Conservation (phyloP, 345 rosid species). For the Arabis alpina region DNA sequence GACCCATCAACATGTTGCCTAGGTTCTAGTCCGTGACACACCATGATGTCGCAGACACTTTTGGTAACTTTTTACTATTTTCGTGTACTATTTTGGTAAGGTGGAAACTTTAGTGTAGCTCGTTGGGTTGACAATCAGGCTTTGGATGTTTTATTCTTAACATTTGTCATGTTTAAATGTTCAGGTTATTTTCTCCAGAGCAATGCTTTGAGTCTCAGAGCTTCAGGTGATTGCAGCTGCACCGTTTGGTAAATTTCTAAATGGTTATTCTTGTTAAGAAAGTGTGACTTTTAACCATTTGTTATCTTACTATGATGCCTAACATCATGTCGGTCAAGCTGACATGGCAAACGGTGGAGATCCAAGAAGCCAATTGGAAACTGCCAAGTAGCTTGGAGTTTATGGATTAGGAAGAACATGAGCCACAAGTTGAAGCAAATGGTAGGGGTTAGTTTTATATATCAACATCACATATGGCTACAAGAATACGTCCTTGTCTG, state of each 20-base stretch:
- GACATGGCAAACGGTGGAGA: constrained; percentile 27
- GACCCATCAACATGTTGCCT: constrained; percentile 33
- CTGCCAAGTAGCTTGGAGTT: constrained; percentile 17
- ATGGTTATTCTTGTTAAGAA: not conserved
- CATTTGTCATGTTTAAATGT: not conserved
- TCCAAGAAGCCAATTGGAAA: constrained; percentile 22
- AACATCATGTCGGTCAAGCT: constrained; percentile 28
- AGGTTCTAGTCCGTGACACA: constrained; percentile 13
- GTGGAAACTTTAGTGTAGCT: constrained; percentile 18
- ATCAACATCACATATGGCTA: constrained; percentile 25
- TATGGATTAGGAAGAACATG: constrained; percentile 26
- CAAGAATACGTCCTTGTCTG: not conserved
- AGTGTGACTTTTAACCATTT: not conserved
- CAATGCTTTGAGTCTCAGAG: no score
- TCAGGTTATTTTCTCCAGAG: no score
- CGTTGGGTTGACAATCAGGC: constrained; percentile 23
- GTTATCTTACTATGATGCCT: constrained; percentile 4
- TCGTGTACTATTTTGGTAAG: constrained; percentile 22
- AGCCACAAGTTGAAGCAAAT: constrained; percentile 32
- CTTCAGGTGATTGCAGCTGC: no score
- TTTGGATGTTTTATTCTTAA: not conserved
- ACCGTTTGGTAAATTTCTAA: no score
- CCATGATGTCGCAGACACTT: not conserved
- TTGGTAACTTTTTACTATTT: constrained; percentile 21
- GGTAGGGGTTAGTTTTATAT: constrained; percentile 33